These are phyloP conservation scores for Candida sakaeoensis DNA, from an alignment of 805 yeast species.

Conservation along the genomic window DNA sequence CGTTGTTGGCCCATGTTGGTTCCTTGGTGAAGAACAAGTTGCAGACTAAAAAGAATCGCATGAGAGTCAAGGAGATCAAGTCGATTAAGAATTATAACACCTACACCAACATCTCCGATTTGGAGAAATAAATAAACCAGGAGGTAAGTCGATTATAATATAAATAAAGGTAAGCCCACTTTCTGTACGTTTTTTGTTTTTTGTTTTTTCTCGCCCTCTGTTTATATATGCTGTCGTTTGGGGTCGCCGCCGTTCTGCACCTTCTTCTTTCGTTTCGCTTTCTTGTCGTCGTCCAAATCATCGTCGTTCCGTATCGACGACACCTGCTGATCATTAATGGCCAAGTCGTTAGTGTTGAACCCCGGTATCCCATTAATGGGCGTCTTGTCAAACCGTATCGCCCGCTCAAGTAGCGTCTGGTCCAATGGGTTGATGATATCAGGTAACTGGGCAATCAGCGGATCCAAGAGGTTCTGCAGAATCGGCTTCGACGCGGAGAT, in stretches of 20 bases:
- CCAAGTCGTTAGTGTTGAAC: constrained; percentile 64
- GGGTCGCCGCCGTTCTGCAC: constrained; percentile 30
- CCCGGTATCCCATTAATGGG: constrained; percentile 73
- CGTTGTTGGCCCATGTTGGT: constrained; percentile 34
- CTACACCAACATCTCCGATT: constrained; percentile 15
- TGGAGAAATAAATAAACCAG: constrained; percentile 1
- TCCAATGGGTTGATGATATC: constrained; percentile 49
- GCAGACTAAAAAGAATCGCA: background rate
- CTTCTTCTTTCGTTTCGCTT: constrained; percentile 36
- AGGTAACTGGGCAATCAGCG: constrained; percentile 35
- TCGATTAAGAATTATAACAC: constrained; percentile 15
- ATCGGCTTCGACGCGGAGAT: constrained; percentile 39
- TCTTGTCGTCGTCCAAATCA: constrained; percentile 34
- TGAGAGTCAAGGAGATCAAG: background rate
- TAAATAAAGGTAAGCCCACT: too few species aligned
- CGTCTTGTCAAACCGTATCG: constrained; percentile 61
- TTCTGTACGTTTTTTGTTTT: too few species aligned
- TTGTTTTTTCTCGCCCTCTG: background rate
- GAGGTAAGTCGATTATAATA: too few species aligned
- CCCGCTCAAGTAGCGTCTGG: constrained; percentile 42
- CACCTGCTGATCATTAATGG: constrained; percentile 48
- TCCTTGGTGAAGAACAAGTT: constrained; percentile 33
- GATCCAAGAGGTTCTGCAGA: constrained; percentile 35
- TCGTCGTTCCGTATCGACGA: constrained; percentile 41
- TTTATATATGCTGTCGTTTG: constrained; percentile 34